A percentile compares a stretch with the other conserved stretches of the same genome.
These are phyloP conservation scores for Kwoniella pini DNA, from an alignment of 768 basidiomycete genomes.

Conservation along the genomic window DNA sequence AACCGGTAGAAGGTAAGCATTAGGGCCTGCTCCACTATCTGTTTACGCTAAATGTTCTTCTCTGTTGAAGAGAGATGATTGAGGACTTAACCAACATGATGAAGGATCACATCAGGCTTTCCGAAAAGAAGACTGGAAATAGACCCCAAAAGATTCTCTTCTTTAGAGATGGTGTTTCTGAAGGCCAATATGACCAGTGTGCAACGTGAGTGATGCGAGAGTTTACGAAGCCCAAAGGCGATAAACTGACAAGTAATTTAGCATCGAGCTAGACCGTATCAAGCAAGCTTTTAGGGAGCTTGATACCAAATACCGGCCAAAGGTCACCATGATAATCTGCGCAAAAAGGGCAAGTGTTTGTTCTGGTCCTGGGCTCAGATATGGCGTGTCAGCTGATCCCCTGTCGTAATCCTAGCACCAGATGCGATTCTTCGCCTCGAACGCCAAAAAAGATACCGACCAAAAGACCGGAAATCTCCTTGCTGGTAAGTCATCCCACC, in stretches of 20 bases:
- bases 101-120: slow-evolving; percentile 36
- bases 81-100: slow-evolving; percentile 46
- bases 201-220: slow-evolving; percentile 29
- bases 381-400: neutral
- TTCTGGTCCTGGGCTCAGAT: neutral
- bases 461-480: slow-evolving; percentile 42
- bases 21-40: no score
- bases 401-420: slow-evolving; percentile 27
- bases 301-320: slow-evolving; percentile 46
- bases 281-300: slow-evolving; percentile 30
- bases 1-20: slow-evolving; percentile 41
- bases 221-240: no score
- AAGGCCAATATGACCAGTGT: slow-evolving; percentile 50
- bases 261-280: neutral
- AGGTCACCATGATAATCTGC: slow-evolving; percentile 48
- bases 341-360: slow-evolving; percentile 36
- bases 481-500: slow-evolving; percentile 11
- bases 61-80: slow-evolving; percentile 44
- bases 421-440: slow-evolving; percentile 50
- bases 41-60: no score
- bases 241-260: neutral
- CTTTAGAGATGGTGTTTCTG: slow-evolving; percentile 53
- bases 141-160: slow-evolving; percentile 46
- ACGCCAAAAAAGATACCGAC: slow-evolving; percentile 33
- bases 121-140: slow-evolving; percentile 36